Evolutionary conservation across 805 yeast species (phyloP), one percentile per base, ranked within the genome.

Genomic region (Kodamaea lidongshanica): DNA sequence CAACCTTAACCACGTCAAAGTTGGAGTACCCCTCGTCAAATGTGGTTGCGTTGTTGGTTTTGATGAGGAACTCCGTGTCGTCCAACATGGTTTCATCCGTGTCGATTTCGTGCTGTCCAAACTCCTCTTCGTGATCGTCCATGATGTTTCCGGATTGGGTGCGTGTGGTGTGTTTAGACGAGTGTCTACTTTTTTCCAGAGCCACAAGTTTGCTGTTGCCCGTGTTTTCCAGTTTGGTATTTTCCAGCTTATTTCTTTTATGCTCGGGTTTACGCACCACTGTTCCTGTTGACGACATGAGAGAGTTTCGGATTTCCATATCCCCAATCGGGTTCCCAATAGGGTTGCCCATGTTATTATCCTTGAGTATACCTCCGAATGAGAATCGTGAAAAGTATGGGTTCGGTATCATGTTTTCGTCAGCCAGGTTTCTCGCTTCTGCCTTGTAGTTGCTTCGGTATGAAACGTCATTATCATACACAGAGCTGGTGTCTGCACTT

Each of bases 321-420:
- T 41, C 43, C 4, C 42, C 44, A n/a, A n/a, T n/a, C n/a, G n/a
- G n/a, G n/a, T n/a, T n/a, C n/a, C n/a, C n/a, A n/a, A n/a, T n/a
- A n/a, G n/a, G n/a, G n/a, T n/a, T n/a, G 12, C 15, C 27, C 13
- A 34, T 39, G 16, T 35, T 33, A 34, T 31, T 31, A 12, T 28
- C 32, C 12, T 23, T 12, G 12, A 40, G 35, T 14, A 63, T 42
- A 2, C 64, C 67, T 28, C 61, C 61, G 42, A 65, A 60, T 0
- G 70, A 62, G 30, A 65, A 51, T 20, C 58, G 48, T 0, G 70
- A 65, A 33, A 65, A 65, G 19, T 63, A 43, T 7, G 69, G 69
- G 30, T 65, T 64, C 5, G 70, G 70, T 20, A 61, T 56, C 22
- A 47, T 28, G 17, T 27, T 33, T 12, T 41, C 41, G 25, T 44